These are phyloP conservation scores for Mortierella sp. DNA, from an alignment of 371 early-diverging fungal genomes.

Conservation along the genomic window DNA sequence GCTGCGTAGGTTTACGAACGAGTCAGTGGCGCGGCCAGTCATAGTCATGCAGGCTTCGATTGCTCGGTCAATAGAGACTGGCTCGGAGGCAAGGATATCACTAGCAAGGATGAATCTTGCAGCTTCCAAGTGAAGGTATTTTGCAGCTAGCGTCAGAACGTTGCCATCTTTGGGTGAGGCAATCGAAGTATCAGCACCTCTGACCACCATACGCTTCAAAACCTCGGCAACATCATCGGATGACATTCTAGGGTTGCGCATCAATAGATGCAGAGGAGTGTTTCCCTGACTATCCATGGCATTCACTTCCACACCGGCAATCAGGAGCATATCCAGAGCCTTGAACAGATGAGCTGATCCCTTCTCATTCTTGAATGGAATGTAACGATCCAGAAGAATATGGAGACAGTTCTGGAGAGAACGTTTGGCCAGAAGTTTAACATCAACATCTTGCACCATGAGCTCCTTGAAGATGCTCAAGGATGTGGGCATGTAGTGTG, in stretches of 20 bases:
- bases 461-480: constrained; percentile 43
- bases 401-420: constrained; percentile 50
- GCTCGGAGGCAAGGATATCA: constrained; percentile 39
- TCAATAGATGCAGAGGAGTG: constrained; percentile 48
- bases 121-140: constrained; percentile 55
- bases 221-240: constrained; percentile 48
- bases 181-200: constrained; percentile 48
- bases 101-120: constrained; percentile 16
- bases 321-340: constrained; percentile 43
- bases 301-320: constrained; percentile 27
- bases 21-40: constrained; percentile 50
- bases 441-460: constrained; percentile 38
- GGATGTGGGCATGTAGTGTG: constrained; percentile 39
- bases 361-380: constrained; percentile 48
- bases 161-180: constrained; percentile 40
- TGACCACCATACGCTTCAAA: constrained; percentile 37
- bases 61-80: constrained; percentile 46
- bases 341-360: constrained; percentile 42
- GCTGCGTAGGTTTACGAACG: constrained; percentile 45
- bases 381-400: constrained; percentile 40
- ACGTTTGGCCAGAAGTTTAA: constrained; percentile 29
- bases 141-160: constrained; percentile 40
- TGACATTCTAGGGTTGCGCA: constrained; percentile 49
- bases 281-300: constrained; percentile 37
- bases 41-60: constrained; percentile 56